These are phyloP conservation scores for Artemisia annua DNA, from an alignment of 129 eudicot species.

Conservation along the genomic window DNA sequence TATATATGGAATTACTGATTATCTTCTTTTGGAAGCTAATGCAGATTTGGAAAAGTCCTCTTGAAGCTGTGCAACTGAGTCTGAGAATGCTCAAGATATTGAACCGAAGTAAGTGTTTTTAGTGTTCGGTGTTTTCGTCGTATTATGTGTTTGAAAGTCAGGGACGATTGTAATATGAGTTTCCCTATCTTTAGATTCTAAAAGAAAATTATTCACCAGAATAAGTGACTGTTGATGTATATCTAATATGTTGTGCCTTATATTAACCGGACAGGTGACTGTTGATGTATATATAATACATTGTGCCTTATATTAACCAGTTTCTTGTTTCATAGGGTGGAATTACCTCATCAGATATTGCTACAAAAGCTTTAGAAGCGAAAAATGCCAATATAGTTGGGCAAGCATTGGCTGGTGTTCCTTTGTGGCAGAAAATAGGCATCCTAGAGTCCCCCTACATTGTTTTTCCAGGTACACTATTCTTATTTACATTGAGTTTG, in stretches of 20 bases:
- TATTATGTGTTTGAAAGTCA: too few relatives aligned
- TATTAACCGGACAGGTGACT: not conserved
- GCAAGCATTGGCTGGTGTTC: slow-evolving; percentile 96
- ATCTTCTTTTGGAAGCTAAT: slow-evolving; percentile 4
- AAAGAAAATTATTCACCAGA: not conserved
- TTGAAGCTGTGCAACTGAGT: slow-evolving; percentile 10
- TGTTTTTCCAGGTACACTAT: slow-evolving; percentile 81
- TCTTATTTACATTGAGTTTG: not conserved
- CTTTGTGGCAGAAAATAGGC: slow-evolving; percentile 96
- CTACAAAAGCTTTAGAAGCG: slow-evolving; percentile 91
- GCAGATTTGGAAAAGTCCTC: slow-evolving; percentile 33
- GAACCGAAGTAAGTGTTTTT: slow-evolving; percentile 17
- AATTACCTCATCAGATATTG: slow-evolving; percentile 95
- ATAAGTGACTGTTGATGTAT: too few relatives aligned
- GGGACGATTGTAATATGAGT: not conserved
- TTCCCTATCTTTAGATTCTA: slow-evolving; percentile 3
- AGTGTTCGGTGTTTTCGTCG: slow-evolving; percentile 8
- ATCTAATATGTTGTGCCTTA: too few relatives aligned
- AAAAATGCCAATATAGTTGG: slow-evolving; percentile 88
- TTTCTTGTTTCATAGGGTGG: slow-evolving; percentile 69
- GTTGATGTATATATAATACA: slow-evolving; percentile 1
- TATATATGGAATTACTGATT: not conserved
- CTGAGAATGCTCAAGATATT: not conserved
- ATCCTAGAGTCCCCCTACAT: slow-evolving; percentile 92
- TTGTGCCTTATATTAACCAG: slow-evolving; percentile 12